Evolutionary conservation across 345 rosid genomes (phyloP).

Genomic region (Eucalyptus fibrosa): DNA sequence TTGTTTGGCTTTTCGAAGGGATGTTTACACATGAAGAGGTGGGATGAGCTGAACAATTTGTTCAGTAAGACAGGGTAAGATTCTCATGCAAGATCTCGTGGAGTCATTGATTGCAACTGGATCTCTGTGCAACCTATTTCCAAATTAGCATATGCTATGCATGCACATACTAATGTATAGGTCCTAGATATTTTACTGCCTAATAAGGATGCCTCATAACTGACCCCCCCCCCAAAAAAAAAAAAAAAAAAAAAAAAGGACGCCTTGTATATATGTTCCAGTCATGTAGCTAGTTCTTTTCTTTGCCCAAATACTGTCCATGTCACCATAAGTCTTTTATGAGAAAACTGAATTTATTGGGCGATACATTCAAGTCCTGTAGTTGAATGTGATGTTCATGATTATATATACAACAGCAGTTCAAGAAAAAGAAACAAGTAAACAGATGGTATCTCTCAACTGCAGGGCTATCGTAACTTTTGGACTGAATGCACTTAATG

Average conservation of each 20-base stretch:
- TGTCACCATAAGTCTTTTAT: not conserved
- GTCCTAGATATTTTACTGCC: not conserved
- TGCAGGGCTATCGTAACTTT: conserved; percentile 72
- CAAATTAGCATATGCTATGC: not conserved
- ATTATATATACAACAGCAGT: not conserved
- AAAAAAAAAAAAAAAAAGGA: not conserved
- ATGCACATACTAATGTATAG: not conserved
- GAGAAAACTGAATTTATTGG: not conserved
- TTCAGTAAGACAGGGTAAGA: conserved; percentile 52
- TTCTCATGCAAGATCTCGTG: not conserved
- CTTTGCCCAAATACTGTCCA: not conserved
- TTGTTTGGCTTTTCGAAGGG: conserved; percentile 91
- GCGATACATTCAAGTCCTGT: not conserved
- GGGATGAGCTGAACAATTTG: conserved; percentile 76
- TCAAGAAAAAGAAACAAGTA: not conserved
- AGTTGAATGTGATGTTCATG: not conserved
- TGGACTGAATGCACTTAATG: conserved; percentile 81
- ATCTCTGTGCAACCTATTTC: not conserved
- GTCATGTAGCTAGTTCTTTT: not conserved
- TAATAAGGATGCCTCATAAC: not conserved
- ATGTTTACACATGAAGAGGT: conserved; percentile 80
- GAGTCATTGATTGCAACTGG: not conserved
- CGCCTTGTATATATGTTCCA: not conserved
- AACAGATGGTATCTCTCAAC: not conserved
- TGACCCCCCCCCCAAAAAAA: too few species aligned